Evolutionary conservation across 163 green algal species (phyloP).

Genomic region (Chloromonas sp.): DNA sequence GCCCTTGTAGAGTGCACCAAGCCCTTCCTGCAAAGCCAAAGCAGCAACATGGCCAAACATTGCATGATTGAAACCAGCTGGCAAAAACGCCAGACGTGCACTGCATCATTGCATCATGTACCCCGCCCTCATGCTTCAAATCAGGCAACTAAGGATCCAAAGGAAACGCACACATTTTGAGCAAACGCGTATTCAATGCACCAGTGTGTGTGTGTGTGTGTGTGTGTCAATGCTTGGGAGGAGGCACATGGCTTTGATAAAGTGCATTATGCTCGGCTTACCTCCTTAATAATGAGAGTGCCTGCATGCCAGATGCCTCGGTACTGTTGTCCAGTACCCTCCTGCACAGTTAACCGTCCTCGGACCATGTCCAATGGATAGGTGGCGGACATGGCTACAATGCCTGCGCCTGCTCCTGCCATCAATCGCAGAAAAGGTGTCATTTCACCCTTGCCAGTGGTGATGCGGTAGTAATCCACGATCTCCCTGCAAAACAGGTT

Average conservation of each 20-base stretch:
- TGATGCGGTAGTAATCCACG: conserved; percentile 57
- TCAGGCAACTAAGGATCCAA: too few relatives aligned
- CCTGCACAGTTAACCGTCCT: conserved; percentile 90
- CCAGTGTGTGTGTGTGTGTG: too few relatives aligned
- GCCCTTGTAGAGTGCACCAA: conserved; percentile 87
- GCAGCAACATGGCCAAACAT: background rate
- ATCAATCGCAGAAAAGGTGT: conserved; percentile 78
- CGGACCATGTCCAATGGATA: conserved; percentile 99
- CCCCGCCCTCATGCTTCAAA: too few relatives aligned
- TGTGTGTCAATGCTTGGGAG: too few relatives aligned
- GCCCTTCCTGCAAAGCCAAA: conserved; percentile 65
- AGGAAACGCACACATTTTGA: too few relatives aligned
- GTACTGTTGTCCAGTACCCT: conserved; percentile 68
- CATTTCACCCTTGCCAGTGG: conserved; percentile 76
- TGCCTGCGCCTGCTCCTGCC: conserved; percentile 86
- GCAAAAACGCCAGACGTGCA: too few relatives aligned
- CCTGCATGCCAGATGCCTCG: conserved; percentile 84
- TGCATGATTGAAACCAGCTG: too few relatives aligned
- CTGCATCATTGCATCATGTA: too few relatives aligned
- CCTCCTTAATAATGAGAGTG: conserved; percentile 66
- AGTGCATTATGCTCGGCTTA: conserved; percentile 13
- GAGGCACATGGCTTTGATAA: too few relatives aligned
- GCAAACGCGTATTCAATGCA: too few relatives aligned
- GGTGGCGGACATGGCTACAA: conserved; percentile 93
- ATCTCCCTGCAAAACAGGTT: conserved; percentile 46